Base-by-base conservation (phyloP, 768 basidiomycete species). In the Pseudohyphozyma bogoriensis region DNA sequence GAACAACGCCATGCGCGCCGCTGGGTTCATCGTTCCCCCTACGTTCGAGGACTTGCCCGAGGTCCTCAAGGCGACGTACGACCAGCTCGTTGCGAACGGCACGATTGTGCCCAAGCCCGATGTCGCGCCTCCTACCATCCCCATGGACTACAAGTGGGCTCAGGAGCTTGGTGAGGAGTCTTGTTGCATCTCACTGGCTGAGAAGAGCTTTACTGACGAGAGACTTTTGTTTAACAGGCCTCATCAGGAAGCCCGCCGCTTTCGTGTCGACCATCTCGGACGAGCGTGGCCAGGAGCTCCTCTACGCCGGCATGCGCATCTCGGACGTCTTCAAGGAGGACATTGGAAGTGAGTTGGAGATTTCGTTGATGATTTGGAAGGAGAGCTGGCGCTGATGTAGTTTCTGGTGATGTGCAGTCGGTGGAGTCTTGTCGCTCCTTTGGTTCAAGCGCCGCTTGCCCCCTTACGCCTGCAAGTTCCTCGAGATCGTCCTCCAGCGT, bases 111-210 rank as follows among this genome's bases (percentile, higher is more conserved):
- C 83, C 65, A 79, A 83, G 78, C 69, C 76, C 39, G 93, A 99
- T 79, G 78, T 83, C 56, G 87, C 90, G 28, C 90, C 92, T 7
- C 93, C 93, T 13, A 84, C 87, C 59, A 96, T 97, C 73, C 93
- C 93, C n/a, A 96, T 97, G 89, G 93, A 99, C 78, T 99, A 96
- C 84, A 96, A 97, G 80, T 96, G 93, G 93, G 92, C 92, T 37
- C 89, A 92, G 71, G 90, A 95, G 78, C 85, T 96, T 57, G 93
- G n/a, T n/a, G n/a, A n/a, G n/a, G n/a, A n/a, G n/a, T n/a, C n/a
- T n/a, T n/a, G n/a, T n/a, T n/a, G n/a, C n/a, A n/a, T n/a, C n/a
- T n/a, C n/a, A n/a, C n/a, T n/a, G n/a, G n/a, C n/a, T n/a, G n/a
- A n/a, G n/a, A n/a, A n/a, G n/a, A n/a, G n/a, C n/a, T n/a, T n/a